phyloP scores from a whole-genome alignment of 495 filamentous ascomycete species.

The Aspergillus baeticus region DNA sequence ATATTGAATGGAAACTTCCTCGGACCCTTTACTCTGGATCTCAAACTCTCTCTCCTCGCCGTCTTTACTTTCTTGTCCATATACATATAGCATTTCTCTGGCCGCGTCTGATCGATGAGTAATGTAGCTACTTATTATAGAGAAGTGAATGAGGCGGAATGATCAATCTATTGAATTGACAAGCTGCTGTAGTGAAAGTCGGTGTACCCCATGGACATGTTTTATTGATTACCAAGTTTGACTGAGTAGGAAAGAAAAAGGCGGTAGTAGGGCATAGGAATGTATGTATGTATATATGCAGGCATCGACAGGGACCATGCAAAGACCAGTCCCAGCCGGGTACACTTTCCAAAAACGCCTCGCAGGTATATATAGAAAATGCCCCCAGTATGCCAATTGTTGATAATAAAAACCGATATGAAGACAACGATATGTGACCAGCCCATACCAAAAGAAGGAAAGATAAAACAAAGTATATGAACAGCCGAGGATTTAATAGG shows the following conservation, averaged over 20 bases:
- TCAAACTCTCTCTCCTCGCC: too few species aligned
- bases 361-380: background rate
- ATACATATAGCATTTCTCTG: slow-evolving; percentile 12
- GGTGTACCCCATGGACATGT: too few species aligned
- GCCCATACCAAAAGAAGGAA: background rate
- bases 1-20: background rate
- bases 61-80: slow-evolving; percentile 14
- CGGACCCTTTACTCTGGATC: background rate
- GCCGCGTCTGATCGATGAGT: background rate
- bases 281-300: background rate
- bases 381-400: background rate
- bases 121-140: slow-evolving; percentile 3
- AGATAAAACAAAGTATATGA: slow-evolving; percentile 2
- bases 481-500: background rate
- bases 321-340: background rate
- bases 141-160: background rate
- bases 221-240: too few species aligned
- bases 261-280: background rate
- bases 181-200: too few species aligned
- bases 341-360: background rate
- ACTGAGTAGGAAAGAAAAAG: too few species aligned
- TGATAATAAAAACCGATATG: background rate
- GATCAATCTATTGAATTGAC: background rate
- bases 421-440: background rate
- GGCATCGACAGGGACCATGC: background rate